Base-by-base conservation (phyloP, 208 protist species). In the Sergeia podlipaevii region DNA sequence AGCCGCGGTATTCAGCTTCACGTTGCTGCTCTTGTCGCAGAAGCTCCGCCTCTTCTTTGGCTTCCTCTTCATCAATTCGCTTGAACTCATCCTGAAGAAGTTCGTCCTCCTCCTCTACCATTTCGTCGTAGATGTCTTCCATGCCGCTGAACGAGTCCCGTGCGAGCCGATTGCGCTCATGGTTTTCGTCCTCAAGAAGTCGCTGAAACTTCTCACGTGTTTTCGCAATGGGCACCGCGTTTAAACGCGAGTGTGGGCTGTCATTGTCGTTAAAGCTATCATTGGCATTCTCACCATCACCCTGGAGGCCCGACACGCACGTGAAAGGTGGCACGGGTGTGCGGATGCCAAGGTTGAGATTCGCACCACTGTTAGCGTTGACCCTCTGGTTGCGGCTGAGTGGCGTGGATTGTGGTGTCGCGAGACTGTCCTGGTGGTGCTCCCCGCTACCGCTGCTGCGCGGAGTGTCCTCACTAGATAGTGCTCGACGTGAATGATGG, bases 61-160 rank as follows among this genome's bases (percentile, higher is more conserved):
- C 64, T 36, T 80, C 67, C 50, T 80, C 67, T 4, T 59, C 60
- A 44, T 70, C 62, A 37, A 70, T 64, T 51, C 59, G 60, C 41
- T 47, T 48, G 51, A 80, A 60, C 37, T 76, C 64, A 38, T 70
- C 62, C 30, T 76, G 58, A 10, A 72, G 48, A 10, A 76, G 55
- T 15, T 61, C 46, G 45, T 70, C 64, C 29, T 80, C 74, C 13
- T 64, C 47, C 5, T 73, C 47, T 13, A 80, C 61, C 74, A 80
- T 76, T 1, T 59, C 42, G 29, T 80, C 74, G 44, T 74, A 80
- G 10, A 80, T 59, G 8, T 68, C 52, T 21, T 73, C 64, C 42
- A 76, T 28, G 32, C 59, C 60, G 21, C 52, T 56, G 26, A 61
- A 43, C 7, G 59, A 72, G 43, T 69, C 32, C 32, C 62, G 53